Conservation (phyloP, 2,329 filamentous ascomycete genomes). For the Apiospora rasikravindrae region DNA sequence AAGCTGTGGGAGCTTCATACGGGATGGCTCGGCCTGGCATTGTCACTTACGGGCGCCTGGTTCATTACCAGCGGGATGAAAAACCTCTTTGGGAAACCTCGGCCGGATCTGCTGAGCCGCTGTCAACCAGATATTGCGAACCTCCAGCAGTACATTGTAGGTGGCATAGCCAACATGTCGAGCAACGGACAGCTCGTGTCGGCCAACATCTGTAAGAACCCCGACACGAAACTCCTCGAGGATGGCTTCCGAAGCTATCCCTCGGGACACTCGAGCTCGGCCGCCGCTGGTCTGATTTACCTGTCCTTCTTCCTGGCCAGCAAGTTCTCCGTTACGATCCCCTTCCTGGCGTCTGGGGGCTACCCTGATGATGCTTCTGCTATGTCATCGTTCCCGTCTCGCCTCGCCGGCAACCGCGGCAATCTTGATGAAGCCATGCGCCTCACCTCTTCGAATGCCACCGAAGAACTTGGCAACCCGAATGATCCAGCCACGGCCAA, state of each 20-base stretch:
- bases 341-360: constrained; percentile 63
- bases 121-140: constrained; percentile 77
- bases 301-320: constrained; percentile 85
- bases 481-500: constrained; percentile 36
- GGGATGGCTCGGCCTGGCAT: constrained; percentile 80
- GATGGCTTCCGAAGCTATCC: constrained; percentile 89
- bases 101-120: constrained; percentile 82
- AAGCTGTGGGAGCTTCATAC: constrained; percentile 92
- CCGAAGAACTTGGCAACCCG: constrained; percentile 35
- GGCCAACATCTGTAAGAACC: constrained; percentile 76
- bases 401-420: constrained; percentile 55
- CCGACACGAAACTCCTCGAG: constrained; percentile 63
- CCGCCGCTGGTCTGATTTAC: constrained; percentile 82
- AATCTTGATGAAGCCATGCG: constrained; percentile 43
- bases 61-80: constrained; percentile 88
- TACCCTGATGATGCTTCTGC: constrained; percentile 49
- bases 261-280: constrained; percentile 75
- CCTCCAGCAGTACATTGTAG: constrained; percentile 64
- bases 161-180: constrained; percentile 60
- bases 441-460: constrained; percentile 36
- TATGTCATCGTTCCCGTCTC: constrained; percentile 77
- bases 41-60: constrained; percentile 74
- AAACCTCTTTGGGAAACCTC: constrained; percentile 70
- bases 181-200: constrained; percentile 72
- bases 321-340: constrained; percentile 77